These are phyloP conservation scores for Toxoplasma gondii DNA, from an alignment of 169 alveolate genomes.

Conservation along the genomic window DNA sequence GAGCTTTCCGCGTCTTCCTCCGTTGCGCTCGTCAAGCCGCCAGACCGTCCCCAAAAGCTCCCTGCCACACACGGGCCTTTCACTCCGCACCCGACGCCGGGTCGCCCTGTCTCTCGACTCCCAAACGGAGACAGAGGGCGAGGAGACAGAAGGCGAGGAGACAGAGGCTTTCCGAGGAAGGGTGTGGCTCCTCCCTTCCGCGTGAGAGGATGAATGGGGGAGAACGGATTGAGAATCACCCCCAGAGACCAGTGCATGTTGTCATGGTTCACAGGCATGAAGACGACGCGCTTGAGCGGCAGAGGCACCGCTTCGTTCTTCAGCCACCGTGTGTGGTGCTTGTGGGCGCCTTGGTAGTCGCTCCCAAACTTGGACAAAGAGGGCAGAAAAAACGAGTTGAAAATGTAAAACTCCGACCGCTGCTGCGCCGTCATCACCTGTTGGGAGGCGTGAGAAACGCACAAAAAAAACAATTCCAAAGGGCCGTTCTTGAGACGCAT, in stretches of 20 bases:
- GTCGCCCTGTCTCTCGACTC: no score
- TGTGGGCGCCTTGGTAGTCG: conserved; percentile 50
- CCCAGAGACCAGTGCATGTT: conserved; percentile 65
- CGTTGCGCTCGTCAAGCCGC: no score
- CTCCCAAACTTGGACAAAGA: conserved; percentile 36
- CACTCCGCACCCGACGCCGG: no score
- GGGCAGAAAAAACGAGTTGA: conserved; percentile 54
- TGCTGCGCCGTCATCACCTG: conserved; percentile 58
- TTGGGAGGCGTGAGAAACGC: not conserved
- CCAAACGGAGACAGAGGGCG: no score
- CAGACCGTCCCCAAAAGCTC: no score
- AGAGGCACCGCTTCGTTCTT: conserved; percentile 49
- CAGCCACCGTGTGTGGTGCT: conserved; percentile 57
- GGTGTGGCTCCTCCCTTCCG: no score
- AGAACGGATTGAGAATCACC: conserved; percentile 36
- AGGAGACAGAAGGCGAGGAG: no score
- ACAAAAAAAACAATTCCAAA: not conserved
- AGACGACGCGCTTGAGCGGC: conserved; percentile 46
- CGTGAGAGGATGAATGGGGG: conserved; percentile 37
- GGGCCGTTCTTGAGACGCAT: not conserved
- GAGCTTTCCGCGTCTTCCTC: no score
- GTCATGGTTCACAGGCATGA: conserved; percentile 56
- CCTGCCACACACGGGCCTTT: no score
- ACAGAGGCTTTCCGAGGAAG: no score
- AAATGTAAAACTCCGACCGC: conserved; percentile 45